Percentiles rank a stretch among this genome's conserved stretches.
Conservation (phyloP, 1,284 basidiomycete species). For the Peniophora sp. region DNA sequence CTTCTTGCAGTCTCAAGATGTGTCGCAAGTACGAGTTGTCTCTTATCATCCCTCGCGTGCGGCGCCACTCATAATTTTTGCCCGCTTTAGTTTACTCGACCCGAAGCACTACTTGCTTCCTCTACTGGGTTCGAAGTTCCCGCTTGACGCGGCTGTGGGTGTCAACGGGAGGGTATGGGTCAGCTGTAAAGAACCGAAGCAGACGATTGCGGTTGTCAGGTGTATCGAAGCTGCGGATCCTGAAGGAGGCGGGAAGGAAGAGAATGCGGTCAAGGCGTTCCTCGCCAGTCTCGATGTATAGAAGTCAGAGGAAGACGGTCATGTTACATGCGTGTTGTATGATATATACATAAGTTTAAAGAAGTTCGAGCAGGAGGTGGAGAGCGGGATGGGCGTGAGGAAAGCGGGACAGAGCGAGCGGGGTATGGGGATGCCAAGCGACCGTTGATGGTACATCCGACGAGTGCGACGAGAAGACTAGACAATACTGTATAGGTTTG, state of each 20-base stretch:
- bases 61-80: slow-evolving; percentile 1
- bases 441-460: no score
- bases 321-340: slow-evolving; percentile 8
- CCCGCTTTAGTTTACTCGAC: slow-evolving; percentile 52
- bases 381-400: neutral
- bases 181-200: slow-evolving; percentile 55
- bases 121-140: slow-evolving; percentile 63
- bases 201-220: slow-evolving; percentile 58
- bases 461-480: no score
- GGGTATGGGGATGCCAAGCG: no score
- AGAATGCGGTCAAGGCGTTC: slow-evolving; percentile 42
- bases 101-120: slow-evolving; percentile 70
- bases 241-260: slow-evolving; percentile 48
- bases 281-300: slow-evolving; percentile 49
- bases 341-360: neutral
- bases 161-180: slow-evolving; percentile 82
- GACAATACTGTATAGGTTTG: no score
- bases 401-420: no score
- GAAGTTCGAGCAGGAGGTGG: slow-evolving; percentile 6
- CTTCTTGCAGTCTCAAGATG: slow-evolving; percentile 69
- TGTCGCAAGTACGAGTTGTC: slow-evolving; percentile 59
- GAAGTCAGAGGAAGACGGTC: slow-evolving; percentile 10
- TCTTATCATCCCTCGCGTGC: neutral
- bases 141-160: slow-evolving; percentile 72
- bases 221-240: slow-evolving; percentile 72